Evolutionary conservation across 352 stramenopile genomes (phyloP).

Genomic region (Aphanomyces euteiches): DNA sequence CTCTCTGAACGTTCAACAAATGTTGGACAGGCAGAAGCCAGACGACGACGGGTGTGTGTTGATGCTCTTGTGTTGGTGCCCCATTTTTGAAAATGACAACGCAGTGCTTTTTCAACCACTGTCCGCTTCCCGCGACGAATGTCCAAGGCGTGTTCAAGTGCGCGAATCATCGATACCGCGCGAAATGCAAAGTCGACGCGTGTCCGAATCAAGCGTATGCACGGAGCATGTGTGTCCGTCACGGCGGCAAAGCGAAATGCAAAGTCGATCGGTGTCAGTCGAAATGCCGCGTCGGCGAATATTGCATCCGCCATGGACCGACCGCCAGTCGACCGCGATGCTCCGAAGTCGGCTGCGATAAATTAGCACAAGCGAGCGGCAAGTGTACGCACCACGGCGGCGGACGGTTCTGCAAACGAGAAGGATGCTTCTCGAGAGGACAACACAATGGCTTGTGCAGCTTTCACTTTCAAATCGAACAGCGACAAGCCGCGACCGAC

Average conservation of each 20-base stretch:
- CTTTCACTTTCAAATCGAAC: neutral
- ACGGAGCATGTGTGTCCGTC: slow-evolving; percentile 64
- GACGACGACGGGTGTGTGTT: too few species aligned
- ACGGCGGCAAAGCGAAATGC: slow-evolving; percentile 30
- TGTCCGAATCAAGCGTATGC: slow-evolving; percentile 15
- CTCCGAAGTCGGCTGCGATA: slow-evolving; percentile 69
- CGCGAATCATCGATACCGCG: neutral
- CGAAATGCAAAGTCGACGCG: slow-evolving; percentile 3
- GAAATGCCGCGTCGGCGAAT: slow-evolving; percentile 63
- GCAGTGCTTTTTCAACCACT: slow-evolving; percentile 1
- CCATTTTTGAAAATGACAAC: too few species aligned
- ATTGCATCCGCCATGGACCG: slow-evolving; percentile 68
- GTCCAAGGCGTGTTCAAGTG: slow-evolving; percentile 51
- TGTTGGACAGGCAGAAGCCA: too few species aligned
- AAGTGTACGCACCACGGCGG: slow-evolving; percentile 73
- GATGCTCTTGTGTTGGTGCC: too few species aligned
- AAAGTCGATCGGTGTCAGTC: slow-evolving; percentile 34
- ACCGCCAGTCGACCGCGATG: slow-evolving; percentile 78
- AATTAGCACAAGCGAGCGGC: slow-evolving; percentile 66
- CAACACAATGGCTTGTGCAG: neutral
- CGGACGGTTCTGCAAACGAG: slow-evolving; percentile 61
- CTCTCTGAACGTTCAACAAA: too few species aligned
- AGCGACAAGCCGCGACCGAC: too few species aligned
- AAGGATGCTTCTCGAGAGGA: slow-evolving; percentile 42
- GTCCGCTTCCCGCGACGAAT: neutral